phyloP scores from a whole-genome alignment of 768 basidiomycete species.

The Lactarius hatsudake region DNA sequence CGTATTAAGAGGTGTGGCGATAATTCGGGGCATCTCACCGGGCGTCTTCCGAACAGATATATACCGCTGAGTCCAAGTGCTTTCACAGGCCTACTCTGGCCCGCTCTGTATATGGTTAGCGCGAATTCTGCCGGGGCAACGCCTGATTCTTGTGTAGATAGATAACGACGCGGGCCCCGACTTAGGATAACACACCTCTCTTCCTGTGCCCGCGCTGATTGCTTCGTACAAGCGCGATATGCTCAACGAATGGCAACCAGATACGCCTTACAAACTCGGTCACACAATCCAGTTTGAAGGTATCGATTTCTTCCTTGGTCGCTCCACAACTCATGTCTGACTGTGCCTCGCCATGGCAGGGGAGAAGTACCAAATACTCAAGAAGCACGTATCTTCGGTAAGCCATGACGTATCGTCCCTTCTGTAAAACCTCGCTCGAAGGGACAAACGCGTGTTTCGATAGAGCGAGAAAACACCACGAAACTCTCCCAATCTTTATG shows the following conservation, averaged over 20 bases:
- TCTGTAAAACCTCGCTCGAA: not conserved
- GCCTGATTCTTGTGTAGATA: too few relatives aligned
- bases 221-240: not conserved
- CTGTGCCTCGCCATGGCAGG: not conserved
- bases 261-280: not conserved
- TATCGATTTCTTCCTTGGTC: not conserved
- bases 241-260: not conserved
- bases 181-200: too few relatives aligned
- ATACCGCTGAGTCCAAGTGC: too few relatives aligned
- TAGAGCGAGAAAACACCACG: not conserved
- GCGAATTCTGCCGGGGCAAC: too few relatives aligned
- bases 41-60: too few relatives aligned
- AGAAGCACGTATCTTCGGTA: conserved; percentile 1
- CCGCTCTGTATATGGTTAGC: too few relatives aligned
- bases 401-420: not conserved
- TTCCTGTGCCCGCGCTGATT: not conserved
- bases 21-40: too few relatives aligned
- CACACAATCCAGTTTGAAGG: not conserved
- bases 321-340: not conserved
- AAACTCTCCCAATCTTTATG: not conserved
- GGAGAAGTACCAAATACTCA: conserved; percentile 1
- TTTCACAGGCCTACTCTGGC: too few relatives aligned
- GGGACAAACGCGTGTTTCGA: not conserved
- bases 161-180: not conserved
- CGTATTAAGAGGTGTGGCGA: too few relatives aligned